phyloP scores from a whole-genome alignment of 169 alveolate species.

The Perkinsus olseni region DNA sequence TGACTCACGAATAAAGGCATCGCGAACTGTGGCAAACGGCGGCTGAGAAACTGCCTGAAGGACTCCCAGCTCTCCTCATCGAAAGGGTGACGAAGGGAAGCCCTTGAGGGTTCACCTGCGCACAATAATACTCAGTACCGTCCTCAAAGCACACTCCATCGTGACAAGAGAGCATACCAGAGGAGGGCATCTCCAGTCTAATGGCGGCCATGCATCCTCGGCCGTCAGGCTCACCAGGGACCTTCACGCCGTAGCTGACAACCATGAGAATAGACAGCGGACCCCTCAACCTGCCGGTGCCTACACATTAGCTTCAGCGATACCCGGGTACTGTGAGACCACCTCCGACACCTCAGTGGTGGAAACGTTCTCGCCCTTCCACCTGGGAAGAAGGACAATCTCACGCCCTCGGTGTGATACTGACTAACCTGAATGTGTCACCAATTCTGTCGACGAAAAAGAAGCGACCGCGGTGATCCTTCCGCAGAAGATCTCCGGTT shows the following conservation, averaged over 20 bases:
- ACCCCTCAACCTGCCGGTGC: background rate
- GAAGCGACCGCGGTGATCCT: background rate
- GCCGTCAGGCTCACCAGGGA: background rate
- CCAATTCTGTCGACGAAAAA: background rate
- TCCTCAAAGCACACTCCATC: background rate
- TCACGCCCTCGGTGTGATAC: too few relatives aligned
- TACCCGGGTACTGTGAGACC: background rate
- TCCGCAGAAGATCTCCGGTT: background rate
- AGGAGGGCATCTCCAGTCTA: background rate
- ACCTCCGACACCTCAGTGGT: background rate
- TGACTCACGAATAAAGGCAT: background rate
- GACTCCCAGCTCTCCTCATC: too few relatives aligned
- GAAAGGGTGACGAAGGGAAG: too few relatives aligned
- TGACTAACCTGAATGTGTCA: background rate
- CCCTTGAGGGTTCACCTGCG: too few relatives aligned
- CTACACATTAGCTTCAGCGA: background rate
- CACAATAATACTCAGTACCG: too few relatives aligned
- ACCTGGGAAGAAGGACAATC: background rate
- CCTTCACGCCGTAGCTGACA: background rate
- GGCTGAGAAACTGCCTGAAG: background rate
- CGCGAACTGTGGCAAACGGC: background rate
- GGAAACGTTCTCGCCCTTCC: constrained; percentile 11
- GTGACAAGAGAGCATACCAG: background rate
- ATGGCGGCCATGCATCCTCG: background rate
- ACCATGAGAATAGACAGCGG: too few relatives aligned